A percentile compares a stretch with the other conserved stretches of the same genome.
These are phyloP conservation scores for Trapa bicornis DNA, from an alignment of 345 rosid species.

Conservation along the genomic window DNA sequence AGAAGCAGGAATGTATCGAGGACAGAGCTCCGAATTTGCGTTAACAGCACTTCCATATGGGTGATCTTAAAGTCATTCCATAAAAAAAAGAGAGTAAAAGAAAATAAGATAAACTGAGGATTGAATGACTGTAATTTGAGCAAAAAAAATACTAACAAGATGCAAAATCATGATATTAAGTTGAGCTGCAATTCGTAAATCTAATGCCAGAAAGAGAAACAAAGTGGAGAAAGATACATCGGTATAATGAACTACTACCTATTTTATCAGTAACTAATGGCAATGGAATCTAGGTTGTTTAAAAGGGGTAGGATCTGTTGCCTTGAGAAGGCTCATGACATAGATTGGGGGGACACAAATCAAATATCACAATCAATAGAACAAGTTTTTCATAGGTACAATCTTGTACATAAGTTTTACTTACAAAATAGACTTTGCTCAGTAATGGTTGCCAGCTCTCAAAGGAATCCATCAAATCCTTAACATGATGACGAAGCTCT, in stretches of 20 bases:
- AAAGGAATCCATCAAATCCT: slow-evolving; percentile 51
- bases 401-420: slow-evolving; percentile 13
- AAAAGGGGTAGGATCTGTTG: not conserved
- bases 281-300: not conserved
- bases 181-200: not conserved
- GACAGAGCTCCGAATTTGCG: slow-evolving; percentile 46
- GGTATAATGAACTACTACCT: not conserved
- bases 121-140: not conserved
- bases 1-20: slow-evolving; percentile 48
- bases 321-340: not conserved
- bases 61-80: slow-evolving; percentile 42
- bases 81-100: slow-evolving; percentile 9
- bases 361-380: not conserved
- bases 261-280: not conserved
- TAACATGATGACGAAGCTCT: slow-evolving; percentile 57
- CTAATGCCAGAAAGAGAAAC: not conserved
- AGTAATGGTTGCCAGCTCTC: slow-evolving; percentile 61
- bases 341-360: not conserved
- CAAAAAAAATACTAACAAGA: not conserved
- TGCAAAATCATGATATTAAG: not conserved
- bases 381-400: not conserved
- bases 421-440: slow-evolving; percentile 81
- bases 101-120: not conserved
- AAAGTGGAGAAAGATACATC: not conserved
- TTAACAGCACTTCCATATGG: slow-evolving; percentile 57